These are phyloP conservation scores for Globisporangium barbulae DNA, from an alignment of 352 stramenopile genomes.

Conservation along the genomic window DNA sequence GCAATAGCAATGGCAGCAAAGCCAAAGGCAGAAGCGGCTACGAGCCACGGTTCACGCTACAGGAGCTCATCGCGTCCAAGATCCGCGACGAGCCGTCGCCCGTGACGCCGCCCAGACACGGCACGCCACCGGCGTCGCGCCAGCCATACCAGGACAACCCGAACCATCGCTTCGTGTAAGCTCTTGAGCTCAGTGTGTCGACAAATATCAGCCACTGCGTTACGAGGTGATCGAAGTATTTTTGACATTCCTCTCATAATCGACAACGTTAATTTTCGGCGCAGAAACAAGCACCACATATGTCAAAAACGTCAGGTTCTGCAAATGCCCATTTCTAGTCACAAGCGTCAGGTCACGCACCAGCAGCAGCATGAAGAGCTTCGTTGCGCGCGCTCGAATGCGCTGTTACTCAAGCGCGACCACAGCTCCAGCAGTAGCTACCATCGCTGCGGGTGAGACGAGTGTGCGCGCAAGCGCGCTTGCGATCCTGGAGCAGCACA, in stretches of 20 bases:
- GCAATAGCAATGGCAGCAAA: background rate
- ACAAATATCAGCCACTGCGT: background rate
- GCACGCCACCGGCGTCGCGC: background rate
- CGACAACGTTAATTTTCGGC: too few species aligned
- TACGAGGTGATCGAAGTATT: too few species aligned
- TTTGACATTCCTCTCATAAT: background rate
- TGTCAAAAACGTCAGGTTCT: too few species aligned
- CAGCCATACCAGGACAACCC: conserved; percentile 10
- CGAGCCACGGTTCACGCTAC: conserved; percentile 12
- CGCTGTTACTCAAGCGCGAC: background rate
- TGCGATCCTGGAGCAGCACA: conserved; percentile 71
- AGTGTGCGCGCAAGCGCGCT: conserved; percentile 38
- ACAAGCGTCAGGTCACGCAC: background rate
- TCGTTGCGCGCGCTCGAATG: background rate
- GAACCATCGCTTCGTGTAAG: conserved; percentile 13
- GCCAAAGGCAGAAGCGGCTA: background rate
- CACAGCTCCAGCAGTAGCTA: background rate
- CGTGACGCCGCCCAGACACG: conserved; percentile 8
- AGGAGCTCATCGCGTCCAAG: conserved; percentile 18
- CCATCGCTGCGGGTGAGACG: conserved; percentile 1
- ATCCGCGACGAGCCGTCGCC: conserved; percentile 14
- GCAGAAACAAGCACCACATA: too few species aligned
- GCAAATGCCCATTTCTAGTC: too few species aligned
- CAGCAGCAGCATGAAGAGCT: background rate
- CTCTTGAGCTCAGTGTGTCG: too few species aligned